Evolutionary conservation across 768 basidiomycete genomes (phyloP), one percentile per base, ranked within the genome.

Genomic region (Boletus pseudopeckii): DNA sequence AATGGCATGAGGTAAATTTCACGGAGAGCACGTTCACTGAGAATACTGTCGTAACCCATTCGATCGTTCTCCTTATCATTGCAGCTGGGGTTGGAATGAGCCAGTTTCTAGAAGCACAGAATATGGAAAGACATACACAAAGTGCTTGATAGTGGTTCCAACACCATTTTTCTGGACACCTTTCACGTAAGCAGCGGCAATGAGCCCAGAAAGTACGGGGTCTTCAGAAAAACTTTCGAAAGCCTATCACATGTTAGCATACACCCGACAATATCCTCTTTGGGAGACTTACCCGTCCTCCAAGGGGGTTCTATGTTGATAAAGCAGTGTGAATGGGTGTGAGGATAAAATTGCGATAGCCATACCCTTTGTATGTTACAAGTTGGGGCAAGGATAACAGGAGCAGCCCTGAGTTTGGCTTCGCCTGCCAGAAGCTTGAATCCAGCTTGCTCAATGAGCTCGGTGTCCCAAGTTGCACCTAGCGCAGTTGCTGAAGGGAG

Each of bases 41-140:
- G 67, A 55, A 82, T 67, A 37, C 73, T 74, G 63, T 83, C 74
- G 58, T 83, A 88, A 26, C 70, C 85, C 69, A 81, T 78, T 10
- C 86, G 79, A 60, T 88, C 87, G 56, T 89, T 79, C 66, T 92
- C 89, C 68, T 90, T 90, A 72, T 92, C 90, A 62, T 92, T 92
- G 22, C 80, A 83, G 18, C 84, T 85, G 52, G 17, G 26, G 28
- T 20, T 7, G 15, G 10, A 20, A 45, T 55, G 7, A 57, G 42
- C 18, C 13, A 13, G 13, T n/a, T 30, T 8, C 30, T 26, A 10
- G n/a, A 18, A 45, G 36, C 7, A 5, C 13, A 15, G n/a, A 2
- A 47, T 3, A 38, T 7, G 8, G 14, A 15, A 11, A 28, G 18
- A 61, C 75, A n/a, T 68, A 85, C 85, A 85, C 83, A 57, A 88